Percentiles rank a stretch among this genome's conserved stretches.
Conservation (phyloP, 352 stramenopile species). For the Pythium oligandrum region DNA sequence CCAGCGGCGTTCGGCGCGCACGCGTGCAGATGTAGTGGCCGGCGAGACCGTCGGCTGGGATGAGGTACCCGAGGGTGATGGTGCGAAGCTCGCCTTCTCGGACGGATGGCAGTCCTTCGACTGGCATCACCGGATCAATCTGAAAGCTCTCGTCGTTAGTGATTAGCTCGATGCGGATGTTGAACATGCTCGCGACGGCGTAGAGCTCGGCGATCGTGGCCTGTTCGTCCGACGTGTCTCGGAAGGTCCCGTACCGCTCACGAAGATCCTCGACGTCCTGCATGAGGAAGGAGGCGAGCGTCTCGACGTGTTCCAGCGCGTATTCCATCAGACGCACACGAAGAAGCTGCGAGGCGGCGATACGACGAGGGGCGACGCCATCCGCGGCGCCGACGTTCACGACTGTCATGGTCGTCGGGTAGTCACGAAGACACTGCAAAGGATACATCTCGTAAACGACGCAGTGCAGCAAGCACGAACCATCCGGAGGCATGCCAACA, state of each 20-base stretch:
- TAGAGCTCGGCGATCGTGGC: slow-evolving; percentile 78
- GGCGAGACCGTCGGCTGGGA: slow-evolving; percentile 51
- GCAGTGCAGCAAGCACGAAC: slow-evolving; percentile 78
- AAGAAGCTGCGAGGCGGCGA: slow-evolving; percentile 61
- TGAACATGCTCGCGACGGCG: slow-evolving; percentile 75
- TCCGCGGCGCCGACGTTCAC: slow-evolving; percentile 80
- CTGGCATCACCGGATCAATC: slow-evolving; percentile 73
- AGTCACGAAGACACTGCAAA: slow-evolving; percentile 67
- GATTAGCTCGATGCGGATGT: slow-evolving; percentile 74
- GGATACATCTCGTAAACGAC: slow-evolving; percentile 85
- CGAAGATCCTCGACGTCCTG: slow-evolving; percentile 64
- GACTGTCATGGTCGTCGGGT: slow-evolving; percentile 65
- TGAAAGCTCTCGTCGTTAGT: slow-evolving; percentile 79
- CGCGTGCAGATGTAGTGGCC: slow-evolving; percentile 84
- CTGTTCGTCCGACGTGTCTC: slow-evolving; percentile 66
- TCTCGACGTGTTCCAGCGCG: slow-evolving; percentile 53
- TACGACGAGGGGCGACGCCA: slow-evolving; percentile 62
- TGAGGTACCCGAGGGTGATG: slow-evolving; percentile 73
- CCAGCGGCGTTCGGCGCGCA: slow-evolving; percentile 32
- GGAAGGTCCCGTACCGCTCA: slow-evolving; percentile 71
- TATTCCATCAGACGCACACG: slow-evolving; percentile 72
- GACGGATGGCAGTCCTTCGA: slow-evolving; percentile 49
- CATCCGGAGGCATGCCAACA: slow-evolving; percentile 78
- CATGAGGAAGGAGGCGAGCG: slow-evolving; percentile 60
- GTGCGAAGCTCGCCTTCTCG: slow-evolving; percentile 48